phyloP scores from a whole-genome alignment of 1,284 basidiomycete genomes.

The Macrocybe sp. region DNA sequence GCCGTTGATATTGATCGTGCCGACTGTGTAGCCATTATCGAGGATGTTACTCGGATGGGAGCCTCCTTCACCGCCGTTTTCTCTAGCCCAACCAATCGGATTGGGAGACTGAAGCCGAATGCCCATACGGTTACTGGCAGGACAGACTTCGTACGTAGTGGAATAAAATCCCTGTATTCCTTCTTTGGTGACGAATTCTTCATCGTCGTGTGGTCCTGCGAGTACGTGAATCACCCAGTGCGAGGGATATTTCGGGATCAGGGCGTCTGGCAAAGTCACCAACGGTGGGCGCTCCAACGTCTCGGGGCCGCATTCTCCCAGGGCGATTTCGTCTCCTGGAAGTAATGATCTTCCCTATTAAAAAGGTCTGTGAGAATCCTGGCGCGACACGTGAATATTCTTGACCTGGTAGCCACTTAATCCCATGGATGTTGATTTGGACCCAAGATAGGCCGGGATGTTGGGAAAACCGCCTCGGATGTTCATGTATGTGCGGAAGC shows the following conservation, averaged over 20 bases:
- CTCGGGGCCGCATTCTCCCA: conserved; percentile 27
- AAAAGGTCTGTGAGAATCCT: conserved; percentile 1
- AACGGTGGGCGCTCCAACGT: conserved; percentile 4
- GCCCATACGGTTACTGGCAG: conserved; percentile 59
- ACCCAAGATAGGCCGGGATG: conserved; percentile 54
- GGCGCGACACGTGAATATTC: background rate
- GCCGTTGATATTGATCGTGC: conserved; percentile 63
- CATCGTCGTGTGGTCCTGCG: conserved; percentile 60
- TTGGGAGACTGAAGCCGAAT: conserved; percentile 43
- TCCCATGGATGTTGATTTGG: conserved; percentile 58
- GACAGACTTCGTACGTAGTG: conserved; percentile 46
- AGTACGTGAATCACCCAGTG: conserved; percentile 54
- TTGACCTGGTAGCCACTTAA: conserved; percentile 55
- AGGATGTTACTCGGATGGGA: conserved; percentile 70
- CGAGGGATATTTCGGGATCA: conserved; percentile 41
- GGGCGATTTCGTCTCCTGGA: conserved; percentile 38
- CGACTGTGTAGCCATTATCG: conserved; percentile 62
- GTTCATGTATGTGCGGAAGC: conserved; percentile 55
- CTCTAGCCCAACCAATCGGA: conserved; percentile 54
- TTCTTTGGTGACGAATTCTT: conserved; percentile 45
- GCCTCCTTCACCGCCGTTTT: conserved; percentile 65
- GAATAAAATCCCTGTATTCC: conserved; percentile 46
- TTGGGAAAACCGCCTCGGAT: conserved; percentile 59
- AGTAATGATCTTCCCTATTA: conserved; percentile 50
- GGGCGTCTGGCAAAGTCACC: conserved; percentile 13